phyloP scores from a whole-genome alignment of 1,284 basidiomycete species.

The Lentinus polychrous region DNA sequence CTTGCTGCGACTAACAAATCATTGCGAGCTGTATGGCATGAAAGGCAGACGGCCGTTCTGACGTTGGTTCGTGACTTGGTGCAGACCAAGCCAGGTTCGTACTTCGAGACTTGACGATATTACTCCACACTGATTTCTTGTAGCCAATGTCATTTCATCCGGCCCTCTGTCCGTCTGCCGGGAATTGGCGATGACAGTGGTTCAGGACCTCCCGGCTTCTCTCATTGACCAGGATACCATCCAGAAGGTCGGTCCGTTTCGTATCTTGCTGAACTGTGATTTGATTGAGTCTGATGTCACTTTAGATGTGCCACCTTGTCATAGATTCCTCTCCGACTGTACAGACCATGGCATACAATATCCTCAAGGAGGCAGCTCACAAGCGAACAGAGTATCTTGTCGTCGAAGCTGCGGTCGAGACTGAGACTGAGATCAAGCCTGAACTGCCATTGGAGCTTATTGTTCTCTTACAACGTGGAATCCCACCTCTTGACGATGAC shows the following conservation, averaged over 20 bases:
- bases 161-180: slow-evolving; percentile 56
- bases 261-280: background rate
- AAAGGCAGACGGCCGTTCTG: slow-evolving; percentile 47
- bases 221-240: slow-evolving; percentile 63
- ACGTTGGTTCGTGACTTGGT: slow-evolving; percentile 55
- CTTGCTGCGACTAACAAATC: slow-evolving; percentile 68
- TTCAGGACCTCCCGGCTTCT: slow-evolving; percentile 58
- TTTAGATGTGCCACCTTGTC: slow-evolving; percentile 70
- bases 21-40: slow-evolving; percentile 65
- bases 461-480: slow-evolving; percentile 46
- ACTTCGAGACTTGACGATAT: background rate
- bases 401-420: slow-evolving; percentile 77
- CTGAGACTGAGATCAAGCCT: slow-evolving; percentile 40
- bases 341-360: slow-evolving; percentile 64
- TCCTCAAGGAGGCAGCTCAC: slow-evolving; percentile 57
- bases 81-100: slow-evolving; percentile 41
- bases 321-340: slow-evolving; percentile 59
- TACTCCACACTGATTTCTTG: slow-evolving; percentile 26
- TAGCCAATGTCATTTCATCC: slow-evolving; percentile 34
- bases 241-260: slow-evolving; percentile 39
- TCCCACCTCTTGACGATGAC: slow-evolving; percentile 34
- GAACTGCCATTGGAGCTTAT: slow-evolving; percentile 66
- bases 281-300: background rate
- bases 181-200: slow-evolving; percentile 57
- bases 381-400: slow-evolving; percentile 75